Percentiles rank a stretch among this genome's conserved stretches.
Conservation (phyloP, 2,329 filamentous ascomycete species). For the Dothideomycetidae sp. region DNA sequence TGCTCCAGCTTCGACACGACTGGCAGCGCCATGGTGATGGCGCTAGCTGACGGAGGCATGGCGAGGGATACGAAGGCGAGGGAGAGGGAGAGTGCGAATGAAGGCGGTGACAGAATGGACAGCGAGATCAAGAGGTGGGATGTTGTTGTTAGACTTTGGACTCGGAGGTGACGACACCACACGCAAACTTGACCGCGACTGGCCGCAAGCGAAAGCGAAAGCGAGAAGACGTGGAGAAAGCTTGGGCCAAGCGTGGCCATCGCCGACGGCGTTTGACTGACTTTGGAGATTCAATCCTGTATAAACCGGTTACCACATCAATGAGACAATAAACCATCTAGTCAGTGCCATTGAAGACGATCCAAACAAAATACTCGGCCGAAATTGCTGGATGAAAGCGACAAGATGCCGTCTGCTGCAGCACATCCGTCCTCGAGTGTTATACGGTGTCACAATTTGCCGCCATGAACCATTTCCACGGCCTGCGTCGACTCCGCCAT, state of each 20-base stretch:
- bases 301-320: too few species aligned
- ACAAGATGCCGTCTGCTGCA: not conserved
- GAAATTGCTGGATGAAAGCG: not conserved
- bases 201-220: conserved; percentile 1
- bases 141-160: too few species aligned
- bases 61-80: conserved; percentile 4
- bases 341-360: too few species aligned
- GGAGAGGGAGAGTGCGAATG: too few species aligned
- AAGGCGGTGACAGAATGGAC: not conserved
- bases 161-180: too few species aligned
- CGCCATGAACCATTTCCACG: not conserved
- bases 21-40: conserved; percentile 42
- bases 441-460: conserved; percentile 3
- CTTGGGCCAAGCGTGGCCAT: too few species aligned
- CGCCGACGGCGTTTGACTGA: too few species aligned
- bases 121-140: too few species aligned
- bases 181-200: too few species aligned
- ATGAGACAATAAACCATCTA: too few species aligned
- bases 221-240: too few species aligned
- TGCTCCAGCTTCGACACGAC: conserved; percentile 55
- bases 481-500: not conserved
- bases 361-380: not conserved
- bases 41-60: conserved; percentile 8
- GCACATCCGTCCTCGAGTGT: not conserved
- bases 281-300: too few species aligned